Evolutionary conservation across 1,139 yeast species (phyloP).

Genomic region (Candida labiduridarum): DNA sequence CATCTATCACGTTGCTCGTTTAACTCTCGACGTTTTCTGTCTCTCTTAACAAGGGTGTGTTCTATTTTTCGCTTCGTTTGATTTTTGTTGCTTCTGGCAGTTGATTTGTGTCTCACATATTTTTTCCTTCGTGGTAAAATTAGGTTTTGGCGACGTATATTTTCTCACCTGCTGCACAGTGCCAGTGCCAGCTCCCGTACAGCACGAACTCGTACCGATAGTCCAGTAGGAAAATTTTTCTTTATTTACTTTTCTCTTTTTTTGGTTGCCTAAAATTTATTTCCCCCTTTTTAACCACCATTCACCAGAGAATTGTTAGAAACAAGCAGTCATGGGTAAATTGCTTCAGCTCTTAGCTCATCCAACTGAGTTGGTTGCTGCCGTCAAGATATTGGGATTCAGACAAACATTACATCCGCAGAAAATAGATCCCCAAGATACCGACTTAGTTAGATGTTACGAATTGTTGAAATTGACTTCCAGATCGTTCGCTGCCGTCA

Average conservation of each 20-base stretch:
- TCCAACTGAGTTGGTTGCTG: constrained; percentile 74
- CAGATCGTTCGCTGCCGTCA: constrained; percentile 91
- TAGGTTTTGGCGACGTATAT: not conserved
- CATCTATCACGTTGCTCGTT: not conserved
- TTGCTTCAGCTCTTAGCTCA: constrained; percentile 62
- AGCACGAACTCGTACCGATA: not conserved
- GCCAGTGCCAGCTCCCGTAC: too few species aligned
- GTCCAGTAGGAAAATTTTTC: not conserved
- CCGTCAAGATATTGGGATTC: constrained; percentile 57
- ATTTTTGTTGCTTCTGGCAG: not conserved
- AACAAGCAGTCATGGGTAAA: constrained; percentile 56
- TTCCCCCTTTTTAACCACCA: not conserved
- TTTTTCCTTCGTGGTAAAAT: not conserved
- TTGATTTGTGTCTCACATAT: not conserved
- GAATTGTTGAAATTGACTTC: constrained; percentile 71
- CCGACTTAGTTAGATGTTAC: constrained; percentile 60
- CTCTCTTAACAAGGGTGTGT: too few species aligned
- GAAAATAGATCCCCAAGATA: constrained; percentile 20
- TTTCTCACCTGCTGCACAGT: not conserved
- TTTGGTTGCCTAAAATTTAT: not conserved
- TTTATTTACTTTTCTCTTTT: not conserved
- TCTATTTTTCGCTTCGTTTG: not conserved
- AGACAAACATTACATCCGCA: constrained; percentile 51
- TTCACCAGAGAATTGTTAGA: not conserved
- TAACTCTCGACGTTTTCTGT: not conserved